phyloP scores from a whole-genome alignment of 441 rosid species.

The Syzygium malaccense region DNA sequence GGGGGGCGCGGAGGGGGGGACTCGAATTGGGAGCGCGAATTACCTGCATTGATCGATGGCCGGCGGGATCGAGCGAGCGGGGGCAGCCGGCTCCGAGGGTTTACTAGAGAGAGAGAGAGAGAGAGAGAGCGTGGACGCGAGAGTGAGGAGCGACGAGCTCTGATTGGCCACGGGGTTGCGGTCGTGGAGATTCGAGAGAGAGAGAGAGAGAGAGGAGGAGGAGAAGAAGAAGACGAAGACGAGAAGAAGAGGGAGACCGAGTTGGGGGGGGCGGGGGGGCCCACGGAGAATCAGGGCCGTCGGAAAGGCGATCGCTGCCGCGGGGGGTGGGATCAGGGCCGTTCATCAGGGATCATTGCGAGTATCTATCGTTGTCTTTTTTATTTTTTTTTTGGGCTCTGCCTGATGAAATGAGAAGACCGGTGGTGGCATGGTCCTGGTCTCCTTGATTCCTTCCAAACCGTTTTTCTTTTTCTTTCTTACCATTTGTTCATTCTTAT shows the following conservation, averaged over 20 bases:
- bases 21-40: background rate
- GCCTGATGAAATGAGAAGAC: background rate
- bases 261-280: background rate
- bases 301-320: background rate
- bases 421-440: background rate
- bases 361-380: background rate
- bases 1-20: background rate
- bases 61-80: background rate
- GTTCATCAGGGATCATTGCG: background rate
- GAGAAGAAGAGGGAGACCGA: background rate
- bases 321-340: conserved; percentile 1
- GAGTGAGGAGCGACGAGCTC: background rate
- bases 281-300: conserved; percentile 3
- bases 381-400: background rate
- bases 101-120: background rate
- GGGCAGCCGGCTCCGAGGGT: background rate
- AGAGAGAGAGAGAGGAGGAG: background rate
- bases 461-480: background rate
- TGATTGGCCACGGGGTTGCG: conserved; percentile 6
- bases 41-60: conserved; percentile 42
- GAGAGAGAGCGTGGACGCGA: background rate
- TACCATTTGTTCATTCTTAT: background rate
- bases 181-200: conserved; percentile 13
- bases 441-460: background rate
- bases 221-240: background rate